phyloP scores from a whole-genome alignment of 2,329 filamentous ascomycete genomes.

The Didymellaceae sp. region DNA sequence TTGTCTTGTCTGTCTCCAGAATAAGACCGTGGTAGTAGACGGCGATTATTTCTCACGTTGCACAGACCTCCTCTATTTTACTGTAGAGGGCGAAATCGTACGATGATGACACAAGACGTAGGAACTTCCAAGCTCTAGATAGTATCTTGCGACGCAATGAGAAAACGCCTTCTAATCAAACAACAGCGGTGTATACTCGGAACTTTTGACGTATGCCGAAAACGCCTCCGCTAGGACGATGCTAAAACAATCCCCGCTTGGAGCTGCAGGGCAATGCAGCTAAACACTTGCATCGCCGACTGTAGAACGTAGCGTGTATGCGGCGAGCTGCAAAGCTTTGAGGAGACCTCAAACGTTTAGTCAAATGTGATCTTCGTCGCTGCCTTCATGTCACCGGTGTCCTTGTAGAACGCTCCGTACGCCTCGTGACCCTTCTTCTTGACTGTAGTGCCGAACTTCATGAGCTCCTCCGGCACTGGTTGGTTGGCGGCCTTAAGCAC shows the following conservation, averaged over 20 bases:
- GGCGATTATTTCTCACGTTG: slow-evolving; percentile 14
- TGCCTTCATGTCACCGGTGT: slow-evolving; percentile 81
- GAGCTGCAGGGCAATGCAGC: slow-evolving; percentile 24
- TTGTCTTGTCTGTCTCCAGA: too few species aligned
- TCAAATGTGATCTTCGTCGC: slow-evolving; percentile 94
- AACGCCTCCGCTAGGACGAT: slow-evolving; percentile 33
- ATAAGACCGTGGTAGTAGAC: slow-evolving; percentile 5
- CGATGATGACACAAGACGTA: slow-evolving; percentile 14
- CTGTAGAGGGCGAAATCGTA: slow-evolving; percentile 8
- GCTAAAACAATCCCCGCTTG: slow-evolving; percentile 20
- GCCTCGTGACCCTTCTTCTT: slow-evolving; percentile 98
- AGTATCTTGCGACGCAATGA: too few species aligned
- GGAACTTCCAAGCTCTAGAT: too few species aligned
- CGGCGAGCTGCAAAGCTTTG: slow-evolving; percentile 11
- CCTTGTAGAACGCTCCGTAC: slow-evolving; percentile 95
- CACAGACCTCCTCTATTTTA: slow-evolving; percentile 10
- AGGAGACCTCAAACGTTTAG: slow-evolving; percentile 29
- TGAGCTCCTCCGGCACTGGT: slow-evolving; percentile 82
- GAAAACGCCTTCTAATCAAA: slow-evolving; percentile 15
- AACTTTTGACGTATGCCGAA: slow-evolving; percentile 29
- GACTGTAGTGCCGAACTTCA: slow-evolving; percentile 97
- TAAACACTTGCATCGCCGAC: slow-evolving; percentile 19
- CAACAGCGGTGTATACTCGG: slow-evolving; percentile 12
- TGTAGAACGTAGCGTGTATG: slow-evolving; percentile 6
- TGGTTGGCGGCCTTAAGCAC: slow-evolving; percentile 94